Evolutionary conservation across 257 asterid genomes (phyloP), one percentile per base, ranked within the genome.

Genomic region (Salvia splendens): DNA sequence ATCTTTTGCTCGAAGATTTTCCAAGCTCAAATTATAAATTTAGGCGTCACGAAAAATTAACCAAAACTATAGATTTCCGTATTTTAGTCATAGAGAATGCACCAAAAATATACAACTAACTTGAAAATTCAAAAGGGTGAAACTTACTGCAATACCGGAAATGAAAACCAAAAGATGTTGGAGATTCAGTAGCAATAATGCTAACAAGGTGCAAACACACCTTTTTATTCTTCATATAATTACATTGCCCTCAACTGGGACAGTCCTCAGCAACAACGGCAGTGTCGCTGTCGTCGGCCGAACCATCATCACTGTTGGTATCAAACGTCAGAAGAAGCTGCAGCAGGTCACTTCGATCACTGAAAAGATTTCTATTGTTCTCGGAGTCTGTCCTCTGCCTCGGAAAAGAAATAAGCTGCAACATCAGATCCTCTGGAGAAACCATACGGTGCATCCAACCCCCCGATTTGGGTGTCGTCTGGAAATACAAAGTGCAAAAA

Each of bases 371-470:
- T 47, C 42, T 68, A 33, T 28, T 67, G 67, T 66, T 63, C 54
- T 75, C 85, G 3, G 82, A 77, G 58, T 76, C 73, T 12, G 78
- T 55, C 73, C 81, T 64, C 48, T 40, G 75, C 79, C 82, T 73
- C 46, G 75, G 87, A 65, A 70, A 73, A 46, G 87, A 69, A 32
- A 83, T 70, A 56, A 85, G 65, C 80, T 82, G 89, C 82, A 78
- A 63, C 87, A 87, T 76, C 71, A 85, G 64, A 69, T 78, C 92
- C 73, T 80, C 79, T 0, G 81, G 83, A 68, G 88, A 78, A 73
- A 76, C 74, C 86, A 77, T 43, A 33, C 47, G 68, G 68, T 76
- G 77, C 83, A 79, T 80, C 86, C 83, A 84, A 48, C 71, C 79
- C 64, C 79, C 72, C 58, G 78, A 49, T 67, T 70, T 76, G 38